Conservation (phyloP, 805 yeast species). For the Wickerhamomyces xylosicus region DNA sequence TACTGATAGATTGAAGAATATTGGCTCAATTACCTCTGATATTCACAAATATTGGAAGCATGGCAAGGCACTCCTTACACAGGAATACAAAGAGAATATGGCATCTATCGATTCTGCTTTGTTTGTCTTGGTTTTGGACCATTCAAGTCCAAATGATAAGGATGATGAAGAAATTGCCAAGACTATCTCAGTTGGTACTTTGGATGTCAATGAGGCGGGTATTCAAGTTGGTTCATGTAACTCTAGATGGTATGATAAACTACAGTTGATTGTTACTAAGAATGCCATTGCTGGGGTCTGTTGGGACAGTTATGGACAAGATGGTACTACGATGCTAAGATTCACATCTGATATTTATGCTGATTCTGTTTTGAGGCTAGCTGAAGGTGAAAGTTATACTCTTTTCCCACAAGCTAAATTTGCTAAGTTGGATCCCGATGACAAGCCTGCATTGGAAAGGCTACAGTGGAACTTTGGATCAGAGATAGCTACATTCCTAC, state of each 20-base stretch:
- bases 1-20: slow-evolving; percentile 50
- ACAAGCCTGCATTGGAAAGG: slow-evolving; percentile 16
- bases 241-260: slow-evolving; percentile 84
- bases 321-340: slow-evolving; percentile 84
- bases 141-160: slow-evolving; percentile 49
- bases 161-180: slow-evolving; percentile 26
- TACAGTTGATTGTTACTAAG: slow-evolving; percentile 74
- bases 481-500: slow-evolving; percentile 33
- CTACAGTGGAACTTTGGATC: slow-evolving; percentile 27
- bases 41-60: slow-evolving; percentile 77
- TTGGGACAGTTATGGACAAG: slow-evolving; percentile 87
- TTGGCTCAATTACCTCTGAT: slow-evolving; percentile 84
- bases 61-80: slow-evolving; percentile 42
- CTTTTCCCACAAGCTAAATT: slow-evolving; percentile 27
- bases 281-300: slow-evolving; percentile 86
- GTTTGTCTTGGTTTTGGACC: slow-evolving; percentile 74
- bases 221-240: slow-evolving; percentile 89
- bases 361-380: slow-evolving; percentile 78
- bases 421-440: slow-evolving; percentile 4
- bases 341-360: slow-evolving; percentile 86
- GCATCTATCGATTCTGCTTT: slow-evolving; percentile 62
- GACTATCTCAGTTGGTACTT: slow-evolving; percentile 77
- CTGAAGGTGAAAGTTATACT: slow-evolving; percentile 45
- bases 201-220: slow-evolving; percentile 58
- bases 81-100: slow-evolving; percentile 26